Conservation (phyloP, 1,284 basidiomycete genomes). For the Malassezia obtusa region DNA sequence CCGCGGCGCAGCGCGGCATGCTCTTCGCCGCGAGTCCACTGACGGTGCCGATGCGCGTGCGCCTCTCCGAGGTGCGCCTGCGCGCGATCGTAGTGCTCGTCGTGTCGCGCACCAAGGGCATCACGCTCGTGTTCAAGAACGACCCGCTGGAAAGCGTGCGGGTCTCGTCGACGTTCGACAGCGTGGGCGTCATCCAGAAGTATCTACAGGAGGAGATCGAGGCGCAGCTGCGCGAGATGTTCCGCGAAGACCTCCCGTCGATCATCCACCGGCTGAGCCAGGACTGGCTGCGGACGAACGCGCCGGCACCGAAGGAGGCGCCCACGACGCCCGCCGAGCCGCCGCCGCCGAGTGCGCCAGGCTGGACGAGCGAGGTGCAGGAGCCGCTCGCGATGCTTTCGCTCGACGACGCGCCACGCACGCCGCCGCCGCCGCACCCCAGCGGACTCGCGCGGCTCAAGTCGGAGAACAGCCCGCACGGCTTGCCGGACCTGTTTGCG, state of each 20-base stretch:
- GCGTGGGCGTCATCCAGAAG: slow-evolving; percentile 87
- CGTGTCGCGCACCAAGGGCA: slow-evolving; percentile 87
- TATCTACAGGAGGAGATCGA: slow-evolving; percentile 66
- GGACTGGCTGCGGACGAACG: slow-evolving; percentile 61
- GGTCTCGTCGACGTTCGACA: slow-evolving; percentile 95
- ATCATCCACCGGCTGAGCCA: slow-evolving; percentile 95
- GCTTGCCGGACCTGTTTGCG: slow-evolving; percentile 11
- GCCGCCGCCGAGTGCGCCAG: not conserved
- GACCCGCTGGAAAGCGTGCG: slow-evolving; percentile 96
- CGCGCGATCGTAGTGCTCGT: slow-evolving; percentile 95
- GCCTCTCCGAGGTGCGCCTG: slow-evolving; percentile 85
- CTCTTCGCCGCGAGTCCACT: slow-evolving; percentile 45
- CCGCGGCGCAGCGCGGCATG: slow-evolving; percentile 36
- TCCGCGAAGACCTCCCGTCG: slow-evolving; percentile 86
- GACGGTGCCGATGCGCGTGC: slow-evolving; percentile 85
- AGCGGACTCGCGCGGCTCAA: slow-evolving; percentile 8
- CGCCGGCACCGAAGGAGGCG: not conserved
- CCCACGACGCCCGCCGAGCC: not conserved
- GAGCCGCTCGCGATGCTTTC: slow-evolving; percentile 4
- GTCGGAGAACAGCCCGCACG: slow-evolving; percentile 4
- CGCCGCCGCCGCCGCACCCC: not conserved
- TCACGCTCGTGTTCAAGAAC: slow-evolving; percentile 98
- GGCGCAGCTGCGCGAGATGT: slow-evolving; percentile 92
- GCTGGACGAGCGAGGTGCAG: not conserved
- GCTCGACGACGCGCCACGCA: not conserved